Base-by-base conservation (phyloP, 305 asterid genomes). In the Fraxinus latifolia region DNA sequence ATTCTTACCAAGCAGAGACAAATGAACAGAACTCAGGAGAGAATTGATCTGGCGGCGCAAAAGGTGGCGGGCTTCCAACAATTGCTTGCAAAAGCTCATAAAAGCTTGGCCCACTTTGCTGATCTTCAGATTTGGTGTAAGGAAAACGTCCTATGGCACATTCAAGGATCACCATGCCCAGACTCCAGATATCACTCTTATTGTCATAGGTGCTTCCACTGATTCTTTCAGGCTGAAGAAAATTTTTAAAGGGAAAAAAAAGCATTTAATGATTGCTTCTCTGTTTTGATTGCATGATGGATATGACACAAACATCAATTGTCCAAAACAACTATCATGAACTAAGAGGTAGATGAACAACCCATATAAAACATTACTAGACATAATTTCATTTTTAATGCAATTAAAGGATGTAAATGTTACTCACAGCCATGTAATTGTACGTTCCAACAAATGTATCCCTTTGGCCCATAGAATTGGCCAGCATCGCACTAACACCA, bases 401-500 rank as follows among this genome's bases (percentile, higher is more conserved):
- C 60, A 36, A n/a, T 33, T 58, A 70, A 58, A 31, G 53, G 25
- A 47, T 44, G 77, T 77, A 27, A 77, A 70, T 29, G 73, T 3
- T 77, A 91, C 94, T 82, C 76, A 91, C 94, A 15, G 94, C 91
- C 94, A 91, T 91, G 86, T 91, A 91, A 85, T 94, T 94, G 84
- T 91, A 96, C 21, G 99, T 96, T 44, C 99, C 99, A 77, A 96
- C 97, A 85, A 96, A 96, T 34, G 99, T 96, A 83, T 94, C 95
- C 17, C 97, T 83, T 82, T 93, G 97, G 39, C 99, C 99, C 97
- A 92, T 92, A 79, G 98, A 93, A 85, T 84, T 94, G 33, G 95
- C 98, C 83, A 96, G 92, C 96, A 96, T 90, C 37, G 98, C 98
- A 85, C 99, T 96, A 55, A 96, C 99, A 33, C 99, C 99, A 84